Conservation (phyloP, 2,329 filamentous ascomycete species). For the Rutstroemia sp. region DNA sequence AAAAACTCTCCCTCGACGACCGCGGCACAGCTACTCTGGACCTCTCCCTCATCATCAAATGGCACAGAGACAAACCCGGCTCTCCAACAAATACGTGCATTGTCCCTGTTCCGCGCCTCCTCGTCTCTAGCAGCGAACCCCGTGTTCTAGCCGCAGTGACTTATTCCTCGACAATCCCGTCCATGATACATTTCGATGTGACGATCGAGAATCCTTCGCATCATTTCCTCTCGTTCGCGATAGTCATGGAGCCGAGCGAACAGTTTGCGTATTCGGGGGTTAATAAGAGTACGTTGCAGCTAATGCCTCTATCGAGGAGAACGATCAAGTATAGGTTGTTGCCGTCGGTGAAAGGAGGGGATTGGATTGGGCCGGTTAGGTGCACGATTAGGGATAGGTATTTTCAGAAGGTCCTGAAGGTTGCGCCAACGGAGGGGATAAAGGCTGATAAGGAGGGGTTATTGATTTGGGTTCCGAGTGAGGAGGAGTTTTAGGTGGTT, state of each 20-base stretch:
- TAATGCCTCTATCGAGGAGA: constrained; percentile 74
- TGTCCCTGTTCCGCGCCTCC: constrained; percentile 71
- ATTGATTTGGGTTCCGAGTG: constrained; percentile 52
- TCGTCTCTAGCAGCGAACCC: constrained; percentile 76
- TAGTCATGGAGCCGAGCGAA: constrained; percentile 87
- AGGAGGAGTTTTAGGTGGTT: constrained; percentile 7
- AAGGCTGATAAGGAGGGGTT: constrained; percentile 56
- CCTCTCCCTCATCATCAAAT: constrained; percentile 66
- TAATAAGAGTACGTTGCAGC: constrained; percentile 71
- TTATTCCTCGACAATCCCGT: constrained; percentile 32
- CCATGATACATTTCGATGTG: constrained; percentile 44
- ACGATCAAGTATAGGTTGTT: constrained; percentile 68
- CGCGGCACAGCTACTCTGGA: constrained; percentile 68
- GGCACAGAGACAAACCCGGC: constrained; percentile 50
- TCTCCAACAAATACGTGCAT: constrained; percentile 50
- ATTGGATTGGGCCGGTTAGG: constrained; percentile 61
- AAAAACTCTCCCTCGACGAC: constrained; percentile 76
- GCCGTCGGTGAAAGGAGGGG: constrained; percentile 50
- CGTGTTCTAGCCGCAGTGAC: constrained; percentile 59
- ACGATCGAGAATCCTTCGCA: constrained; percentile 89
- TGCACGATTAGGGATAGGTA: constrained; percentile 81
- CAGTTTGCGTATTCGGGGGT: constrained; percentile 88
- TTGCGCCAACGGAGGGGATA: constrained; percentile 71
- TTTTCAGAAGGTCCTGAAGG: constrained; percentile 82
- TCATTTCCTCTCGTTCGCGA: constrained; percentile 88